These are phyloP conservation scores for Azolla pinnata DNA, from an alignment of 75 land plant species.

Conservation along the genomic window DNA sequence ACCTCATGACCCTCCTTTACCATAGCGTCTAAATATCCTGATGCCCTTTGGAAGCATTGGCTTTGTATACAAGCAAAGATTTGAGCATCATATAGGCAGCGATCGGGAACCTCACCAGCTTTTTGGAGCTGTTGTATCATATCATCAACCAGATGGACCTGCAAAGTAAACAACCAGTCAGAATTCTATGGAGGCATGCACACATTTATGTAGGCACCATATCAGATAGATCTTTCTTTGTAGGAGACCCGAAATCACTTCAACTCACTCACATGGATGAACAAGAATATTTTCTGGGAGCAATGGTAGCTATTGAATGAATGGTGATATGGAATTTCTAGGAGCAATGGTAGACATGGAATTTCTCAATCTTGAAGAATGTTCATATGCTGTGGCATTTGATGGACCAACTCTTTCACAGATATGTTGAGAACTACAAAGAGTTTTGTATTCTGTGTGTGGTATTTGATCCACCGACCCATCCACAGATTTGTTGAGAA, in stretches of 20 bases:
- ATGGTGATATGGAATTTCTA: too few relatives aligned
- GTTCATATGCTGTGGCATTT: too few relatives aligned
- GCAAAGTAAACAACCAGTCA: background rate
- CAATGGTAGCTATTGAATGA: too few relatives aligned
- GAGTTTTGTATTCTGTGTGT: background rate
- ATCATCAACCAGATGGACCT: background rate
- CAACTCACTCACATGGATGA: too few relatives aligned
- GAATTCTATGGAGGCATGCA: background rate
- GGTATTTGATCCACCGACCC: too few relatives aligned
- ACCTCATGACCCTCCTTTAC: background rate
- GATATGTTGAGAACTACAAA: too few relatives aligned
- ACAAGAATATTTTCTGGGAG: too few relatives aligned
- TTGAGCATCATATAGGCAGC: slow-evolving; percentile 1
- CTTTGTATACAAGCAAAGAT: background rate
- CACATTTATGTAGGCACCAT: background rate
- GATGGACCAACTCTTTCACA: too few relatives aligned
- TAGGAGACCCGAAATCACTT: background rate
- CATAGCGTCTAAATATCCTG: background rate
- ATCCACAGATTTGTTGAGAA: too few relatives aligned
- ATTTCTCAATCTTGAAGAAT: too few relatives aligned
- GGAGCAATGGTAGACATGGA: too few relatives aligned
- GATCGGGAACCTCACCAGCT: background rate
- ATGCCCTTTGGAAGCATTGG: background rate
- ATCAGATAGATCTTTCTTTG: background rate
- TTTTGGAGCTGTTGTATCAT: background rate